Evolutionary conservation across 345 rosid genomes (phyloP), one percentile per base, ranked within the genome.

Genomic region (Moringa oleifera): DNA sequence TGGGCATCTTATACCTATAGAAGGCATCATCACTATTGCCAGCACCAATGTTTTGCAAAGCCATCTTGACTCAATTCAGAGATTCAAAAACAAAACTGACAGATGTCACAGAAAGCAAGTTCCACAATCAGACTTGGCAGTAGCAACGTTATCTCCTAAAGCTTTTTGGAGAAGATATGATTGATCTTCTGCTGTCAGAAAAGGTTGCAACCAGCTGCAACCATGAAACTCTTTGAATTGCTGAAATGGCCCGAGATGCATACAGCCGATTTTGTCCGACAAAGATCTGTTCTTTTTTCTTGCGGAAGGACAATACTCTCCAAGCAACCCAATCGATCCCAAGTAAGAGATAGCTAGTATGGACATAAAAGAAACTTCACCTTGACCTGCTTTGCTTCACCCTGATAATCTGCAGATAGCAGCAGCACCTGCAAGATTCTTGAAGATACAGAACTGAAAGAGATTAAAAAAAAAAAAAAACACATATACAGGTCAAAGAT

Each of bases 1-100:
- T 80, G 2, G 94, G 90, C 94, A 84, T 87, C 79, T 84, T 87
- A 68, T 87, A 87, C 84, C 93, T 74, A 21, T 87, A 87, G 56
- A 84, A 84, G 80, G 94, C 90, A 80, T 87, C 90, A 63, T 79
- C 90, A 0, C 86, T 82, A 75, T 87, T 87, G 54, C 83, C 81
- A 69, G 88, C 95, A 76, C 95, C 90, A 64, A 87, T 85, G 71
- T 87, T 87, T 51, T 77, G 82, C 75, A 87, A 71, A 17, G 94
- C 90, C 90, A 87, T 84, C 61, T 72, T 76, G 73, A 58, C 15
- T 53, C 41, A 55, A 53, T 67, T 53, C 57, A 41, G 13, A 28
- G 33, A 41, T 15, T 41, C 16, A 24, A 41, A 36, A 53, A 25
- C 52, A 24, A 51, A 51, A 46, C 24, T 18, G 36, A 23, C 23